Conservation (phyloP, 2,329 filamentous ascomycete species). For the Zymoseptoria pseudotritici region DNA sequence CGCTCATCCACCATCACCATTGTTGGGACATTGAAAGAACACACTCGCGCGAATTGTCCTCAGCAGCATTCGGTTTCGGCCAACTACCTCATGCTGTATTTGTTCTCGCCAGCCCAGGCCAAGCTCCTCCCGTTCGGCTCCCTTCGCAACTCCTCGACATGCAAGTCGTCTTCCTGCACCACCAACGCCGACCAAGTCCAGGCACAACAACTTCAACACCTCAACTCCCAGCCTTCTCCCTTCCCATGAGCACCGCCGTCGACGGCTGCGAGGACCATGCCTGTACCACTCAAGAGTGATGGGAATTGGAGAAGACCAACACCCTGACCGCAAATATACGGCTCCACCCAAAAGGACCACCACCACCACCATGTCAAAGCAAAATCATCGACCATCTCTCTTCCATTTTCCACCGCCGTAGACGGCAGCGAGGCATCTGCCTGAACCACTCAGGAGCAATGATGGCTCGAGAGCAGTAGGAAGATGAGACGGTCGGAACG, state of each 20-base stretch:
- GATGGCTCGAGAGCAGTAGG: background rate
- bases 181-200: background rate
- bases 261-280: background rate
- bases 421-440: background rate
- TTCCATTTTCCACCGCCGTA: background rate
- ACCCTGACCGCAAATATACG: too few relatives aligned
- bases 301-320: background rate
- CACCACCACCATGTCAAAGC: too few relatives aligned
- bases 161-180: background rate
- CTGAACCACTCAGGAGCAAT: background rate
- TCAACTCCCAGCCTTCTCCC: background rate
- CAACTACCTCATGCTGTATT: too few relatives aligned
- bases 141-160: too few relatives aligned
- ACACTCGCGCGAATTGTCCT: too few relatives aligned
- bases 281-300: background rate
- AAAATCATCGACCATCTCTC: background rate
- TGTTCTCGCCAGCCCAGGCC: too few relatives aligned
- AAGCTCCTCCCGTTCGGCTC: too few relatives aligned
- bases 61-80: too few relatives aligned
- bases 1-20: too few relatives aligned
- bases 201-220: background rate
- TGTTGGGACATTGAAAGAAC: too few relatives aligned
- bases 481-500: background rate
- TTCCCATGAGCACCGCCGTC: background rate
- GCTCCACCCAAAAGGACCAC: too few relatives aligned